Percentiles rank a stretch among this genome's conserved stretches.
Conservation (phyloP, 2,329 filamentous ascomycete genomes). For the Fusarium nurragi region DNA sequence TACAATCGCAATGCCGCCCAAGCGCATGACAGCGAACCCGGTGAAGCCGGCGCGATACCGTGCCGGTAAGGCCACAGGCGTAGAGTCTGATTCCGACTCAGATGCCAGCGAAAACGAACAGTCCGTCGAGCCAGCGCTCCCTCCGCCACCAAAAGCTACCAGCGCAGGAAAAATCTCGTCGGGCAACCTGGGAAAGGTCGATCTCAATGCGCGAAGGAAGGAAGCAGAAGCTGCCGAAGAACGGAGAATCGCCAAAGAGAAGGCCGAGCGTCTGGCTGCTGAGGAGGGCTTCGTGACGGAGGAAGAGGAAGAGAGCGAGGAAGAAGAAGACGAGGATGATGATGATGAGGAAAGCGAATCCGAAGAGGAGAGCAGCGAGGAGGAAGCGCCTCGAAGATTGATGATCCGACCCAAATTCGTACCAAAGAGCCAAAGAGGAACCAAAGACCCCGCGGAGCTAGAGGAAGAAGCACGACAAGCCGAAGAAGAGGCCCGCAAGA, state of each 20-base stretch:
- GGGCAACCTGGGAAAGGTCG: constrained; percentile 62
- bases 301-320: constrained; percentile 56
- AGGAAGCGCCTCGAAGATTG: constrained; percentile 64
- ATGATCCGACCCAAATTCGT: constrained; percentile 73
- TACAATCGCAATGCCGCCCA: constrained; percentile 66
- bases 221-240: constrained; percentile 59
- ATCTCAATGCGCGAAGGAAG: constrained; percentile 59
- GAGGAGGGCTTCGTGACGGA: constrained; percentile 73
- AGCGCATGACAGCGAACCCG: constrained; percentile 94
- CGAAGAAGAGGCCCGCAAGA: constrained; percentile 70
- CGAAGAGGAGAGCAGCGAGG: constrained; percentile 62
- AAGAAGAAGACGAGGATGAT: constrained; percentile 46
- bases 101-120: constrained; percentile 59
- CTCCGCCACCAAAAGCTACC: constrained; percentile 66
- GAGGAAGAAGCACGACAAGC: constrained; percentile 52
- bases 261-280: constrained; percentile 61
- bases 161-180: constrained; percentile 65
- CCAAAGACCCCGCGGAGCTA: constrained; percentile 46
- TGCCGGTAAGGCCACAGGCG: constrained; percentile 78
- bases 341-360: constrained; percentile 54
- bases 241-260: constrained; percentile 58
- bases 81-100: constrained; percentile 63
- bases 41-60: constrained; percentile 82
- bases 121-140: constrained; percentile 49
- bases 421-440: constrained; percentile 64